Percentiles rank a stretch among this genome's conserved stretches.
Conservation (phyloP, 2,329 filamentous ascomycete species). For the Aspergillus sojae region DNA sequence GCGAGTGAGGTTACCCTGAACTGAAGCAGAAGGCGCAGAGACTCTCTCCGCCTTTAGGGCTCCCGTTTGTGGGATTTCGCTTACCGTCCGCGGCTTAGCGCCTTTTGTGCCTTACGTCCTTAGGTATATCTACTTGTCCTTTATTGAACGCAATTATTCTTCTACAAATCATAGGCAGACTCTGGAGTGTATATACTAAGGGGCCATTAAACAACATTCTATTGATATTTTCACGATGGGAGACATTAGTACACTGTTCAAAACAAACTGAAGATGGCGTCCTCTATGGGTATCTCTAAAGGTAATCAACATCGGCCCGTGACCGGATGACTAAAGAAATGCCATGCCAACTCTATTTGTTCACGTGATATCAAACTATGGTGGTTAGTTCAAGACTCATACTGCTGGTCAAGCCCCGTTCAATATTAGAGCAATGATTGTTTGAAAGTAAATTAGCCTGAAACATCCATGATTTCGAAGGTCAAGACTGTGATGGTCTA, state of each 20-base stretch:
- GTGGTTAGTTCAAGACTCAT: background rate
- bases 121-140: background rate
- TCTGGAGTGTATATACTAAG: background rate
- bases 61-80: conserved; percentile 43
- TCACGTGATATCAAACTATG: conserved; percentile 17
- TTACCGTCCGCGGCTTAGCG: conserved; percentile 34
- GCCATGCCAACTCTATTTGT: background rate
- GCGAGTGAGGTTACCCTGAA: conserved; percentile 41
- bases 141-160: background rate
- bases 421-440: background rate
- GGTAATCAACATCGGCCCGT: background rate
- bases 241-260: background rate
- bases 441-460: background rate
- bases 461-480: background rate
- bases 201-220: background rate
- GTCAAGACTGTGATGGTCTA: too few species aligned
- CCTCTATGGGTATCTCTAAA: background rate
- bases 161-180: too few species aligned
- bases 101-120: conserved; percentile 6
- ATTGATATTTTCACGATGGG: background rate
- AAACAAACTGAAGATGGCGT: background rate
- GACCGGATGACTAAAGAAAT: background rate
- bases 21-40: conserved; percentile 30
- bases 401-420: background rate
- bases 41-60: conserved; percentile 33